Percentiles rank a stretch among this genome's conserved stretches.
Conservation (phyloP, 805 yeast species). For the Pichia ethanolica region DNA sequence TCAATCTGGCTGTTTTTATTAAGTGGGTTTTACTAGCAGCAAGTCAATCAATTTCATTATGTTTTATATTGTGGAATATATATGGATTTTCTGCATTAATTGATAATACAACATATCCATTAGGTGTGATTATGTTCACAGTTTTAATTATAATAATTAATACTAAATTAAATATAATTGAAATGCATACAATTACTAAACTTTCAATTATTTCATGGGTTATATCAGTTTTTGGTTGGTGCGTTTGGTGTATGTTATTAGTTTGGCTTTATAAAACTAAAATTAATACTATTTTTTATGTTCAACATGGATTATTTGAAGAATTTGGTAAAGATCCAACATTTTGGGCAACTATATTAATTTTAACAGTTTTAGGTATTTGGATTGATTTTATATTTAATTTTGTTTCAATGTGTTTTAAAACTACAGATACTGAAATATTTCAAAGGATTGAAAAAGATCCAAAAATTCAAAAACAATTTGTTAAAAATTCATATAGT, state of each 20-base stretch:
- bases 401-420: conserved; percentile 44
- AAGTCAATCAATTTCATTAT: conserved; percentile 58
- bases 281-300: conserved; percentile 59
- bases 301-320: conserved; percentile 55
- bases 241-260: conserved; percentile 72
- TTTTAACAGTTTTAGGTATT: conserved; percentile 50
- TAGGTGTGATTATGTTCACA: conserved; percentile 72
- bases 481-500: conserved; percentile 65
- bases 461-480: conserved; percentile 50
- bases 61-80: conserved; percentile 56
- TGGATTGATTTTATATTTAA: conserved; percentile 60
- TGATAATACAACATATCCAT: conserved; percentile 75
- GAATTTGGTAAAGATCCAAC: conserved; percentile 74
- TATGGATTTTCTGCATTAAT: conserved; percentile 65
- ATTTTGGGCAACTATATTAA: conserved; percentile 77
- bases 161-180: conserved; percentile 71
- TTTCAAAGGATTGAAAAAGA: conserved; percentile 75
- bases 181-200: conserved; percentile 69
- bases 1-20: conserved; percentile 61
- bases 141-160: conserved; percentile 67
- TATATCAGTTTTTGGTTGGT: conserved; percentile 78
- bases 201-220: conserved; percentile 57
- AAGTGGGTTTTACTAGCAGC: conserved; percentile 78
- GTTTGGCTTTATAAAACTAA: conserved; percentile 56
- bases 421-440: conserved; percentile 69